These are phyloP conservation scores for Passiflora organensis DNA, from an alignment of 345 rosid species.

Conservation along the genomic window DNA sequence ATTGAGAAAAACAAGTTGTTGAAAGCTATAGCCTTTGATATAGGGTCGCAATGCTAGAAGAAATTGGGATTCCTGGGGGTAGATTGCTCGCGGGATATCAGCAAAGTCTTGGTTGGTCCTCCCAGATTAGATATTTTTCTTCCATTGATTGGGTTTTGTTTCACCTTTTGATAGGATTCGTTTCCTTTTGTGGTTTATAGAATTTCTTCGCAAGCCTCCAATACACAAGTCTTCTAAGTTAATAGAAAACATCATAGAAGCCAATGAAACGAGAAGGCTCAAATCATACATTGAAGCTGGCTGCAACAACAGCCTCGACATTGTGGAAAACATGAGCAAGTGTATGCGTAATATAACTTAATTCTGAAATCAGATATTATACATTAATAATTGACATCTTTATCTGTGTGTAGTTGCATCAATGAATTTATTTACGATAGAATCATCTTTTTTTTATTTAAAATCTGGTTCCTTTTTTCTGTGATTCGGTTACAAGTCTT, in stretches of 20 bases:
- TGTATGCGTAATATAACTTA: constrained; percentile 36
- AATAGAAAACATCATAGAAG: constrained; percentile 43
- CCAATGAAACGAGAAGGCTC: constrained; percentile 56
- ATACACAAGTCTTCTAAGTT: constrained; percentile 40
- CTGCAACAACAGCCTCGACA: constrained; percentile 38
- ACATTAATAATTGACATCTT: too few species aligned
- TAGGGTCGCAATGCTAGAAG: constrained; percentile 62
- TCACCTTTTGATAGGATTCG: neutral
- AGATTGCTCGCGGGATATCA: constrained; percentile 47
- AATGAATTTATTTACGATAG: too few species aligned
- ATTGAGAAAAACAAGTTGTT: neutral
- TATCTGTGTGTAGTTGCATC: too few species aligned
- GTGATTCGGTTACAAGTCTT: too few species aligned
- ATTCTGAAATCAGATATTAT: too few species aligned
- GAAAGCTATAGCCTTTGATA: neutral
- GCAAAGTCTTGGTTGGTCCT: constrained; percentile 46
- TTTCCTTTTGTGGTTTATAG: constrained; percentile 23
- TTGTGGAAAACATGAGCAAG: constrained; percentile 46
- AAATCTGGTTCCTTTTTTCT: too few species aligned
- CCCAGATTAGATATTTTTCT: neutral
- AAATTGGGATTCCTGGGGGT: constrained; percentile 39
- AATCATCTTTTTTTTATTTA: too few species aligned
- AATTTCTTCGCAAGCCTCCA: constrained; percentile 55
- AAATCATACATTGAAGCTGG: constrained; percentile 58
- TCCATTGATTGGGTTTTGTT: neutral